Evolutionary conservation across 1,284 basidiomycete species (phyloP).

Genomic region (Puccinia novopanici): DNA sequence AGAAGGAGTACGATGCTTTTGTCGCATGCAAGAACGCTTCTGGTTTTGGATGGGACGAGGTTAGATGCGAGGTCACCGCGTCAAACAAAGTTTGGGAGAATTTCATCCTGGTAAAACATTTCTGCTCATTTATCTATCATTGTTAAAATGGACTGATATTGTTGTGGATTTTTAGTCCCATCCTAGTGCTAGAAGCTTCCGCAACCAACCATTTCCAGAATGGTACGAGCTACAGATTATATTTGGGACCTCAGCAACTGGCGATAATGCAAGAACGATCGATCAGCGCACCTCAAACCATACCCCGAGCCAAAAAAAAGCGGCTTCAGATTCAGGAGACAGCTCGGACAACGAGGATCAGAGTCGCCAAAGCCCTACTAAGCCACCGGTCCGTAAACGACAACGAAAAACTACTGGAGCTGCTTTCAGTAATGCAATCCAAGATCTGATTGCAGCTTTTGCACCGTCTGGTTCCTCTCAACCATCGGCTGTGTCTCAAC

Average conservation of each 20-base stretch:
- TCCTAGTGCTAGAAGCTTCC: neutral
- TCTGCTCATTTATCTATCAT: neutral
- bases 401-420: too few relatives aligned
- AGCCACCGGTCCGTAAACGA: too few relatives aligned
- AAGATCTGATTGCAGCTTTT: too few relatives aligned
- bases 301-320: too few relatives aligned
- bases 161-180: neutral
- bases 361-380: too few relatives aligned
- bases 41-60: slow-evolving; percentile 19
- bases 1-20: neutral
- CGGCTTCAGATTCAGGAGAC: too few relatives aligned
- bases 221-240: neutral
- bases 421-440: too few relatives aligned
- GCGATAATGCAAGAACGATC: too few relatives aligned
- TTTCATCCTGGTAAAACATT: neutral
- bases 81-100: neutral
- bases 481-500: too few relatives aligned
- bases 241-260: neutral
- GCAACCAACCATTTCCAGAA: neutral
- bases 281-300: too few relatives aligned
- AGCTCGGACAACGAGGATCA: too few relatives aligned
- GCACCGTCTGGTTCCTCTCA: too few relatives aligned
- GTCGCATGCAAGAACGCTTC: neutral
- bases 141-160: neutral
- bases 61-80: neutral